Percentiles rank a stretch among this genome's conserved stretches.
phyloP scores from a whole-genome alignment of 1,139 yeast species.

The Hyphopichia burtonii region DNA sequence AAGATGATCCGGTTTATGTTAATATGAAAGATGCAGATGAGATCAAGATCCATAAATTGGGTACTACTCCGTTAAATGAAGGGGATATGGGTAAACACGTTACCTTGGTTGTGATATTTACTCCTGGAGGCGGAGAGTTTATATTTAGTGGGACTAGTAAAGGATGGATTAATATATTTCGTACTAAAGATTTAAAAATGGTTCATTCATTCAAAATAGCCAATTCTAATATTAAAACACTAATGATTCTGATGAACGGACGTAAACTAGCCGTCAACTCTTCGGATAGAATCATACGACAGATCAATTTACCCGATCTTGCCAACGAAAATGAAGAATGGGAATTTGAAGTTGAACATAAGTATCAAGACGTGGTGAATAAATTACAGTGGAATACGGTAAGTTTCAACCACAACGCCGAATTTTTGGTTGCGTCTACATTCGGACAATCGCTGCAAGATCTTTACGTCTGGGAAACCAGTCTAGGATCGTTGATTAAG shows the following conservation, averaged over 20 bases:
- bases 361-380: conserved; percentile 89
- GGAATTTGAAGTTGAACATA: conserved; percentile 72
- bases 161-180: conserved; percentile 67
- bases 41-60: conserved; percentile 24
- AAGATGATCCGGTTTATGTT: conserved; percentile 57
- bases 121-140: conserved; percentile 45
- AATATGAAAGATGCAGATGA: conserved; percentile 39
- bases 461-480: conserved; percentile 90
- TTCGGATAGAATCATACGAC: conserved; percentile 81
- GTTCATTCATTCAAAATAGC: conserved; percentile 57
- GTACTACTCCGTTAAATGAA: conserved; percentile 23
- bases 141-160: conserved; percentile 76
- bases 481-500: conserved; percentile 81
- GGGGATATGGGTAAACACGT: conserved; percentile 23
- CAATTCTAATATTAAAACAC: conserved; percentile 68
- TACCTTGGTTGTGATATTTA: conserved; percentile 36
- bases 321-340: conserved; percentile 36
- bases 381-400: conserved; percentile 87
- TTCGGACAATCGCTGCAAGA: conserved; percentile 86
- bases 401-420: conserved; percentile 74
- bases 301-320: conserved; percentile 55
- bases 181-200: conserved; percentile 24
- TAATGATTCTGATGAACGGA: conserved; percentile 66
- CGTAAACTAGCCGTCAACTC: conserved; percentile 73
- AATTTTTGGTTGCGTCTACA: conserved; percentile 84